Conservation (phyloP, 768 basidiomycete species). For the Grammothele lineata region DNA sequence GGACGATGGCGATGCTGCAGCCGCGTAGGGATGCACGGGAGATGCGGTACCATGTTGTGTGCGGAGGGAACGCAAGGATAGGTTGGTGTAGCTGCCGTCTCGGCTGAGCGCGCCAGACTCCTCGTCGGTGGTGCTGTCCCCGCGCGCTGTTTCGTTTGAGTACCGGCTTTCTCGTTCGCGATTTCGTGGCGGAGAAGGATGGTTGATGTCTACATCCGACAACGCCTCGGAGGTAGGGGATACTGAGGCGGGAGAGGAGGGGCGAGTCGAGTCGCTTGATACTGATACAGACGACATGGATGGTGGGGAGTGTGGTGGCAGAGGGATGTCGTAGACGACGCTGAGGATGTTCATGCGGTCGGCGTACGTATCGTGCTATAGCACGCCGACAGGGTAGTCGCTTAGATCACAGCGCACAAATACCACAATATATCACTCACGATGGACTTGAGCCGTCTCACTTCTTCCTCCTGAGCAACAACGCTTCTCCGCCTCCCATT, state of each 20-base stretch:
- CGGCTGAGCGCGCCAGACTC: constrained; percentile 3
- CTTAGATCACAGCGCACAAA: not conserved
- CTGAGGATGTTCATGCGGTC: constrained; percentile 92
- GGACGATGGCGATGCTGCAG: constrained; percentile 5
- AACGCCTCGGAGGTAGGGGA: constrained; percentile 45
- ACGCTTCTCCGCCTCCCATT: constrained; percentile 69
- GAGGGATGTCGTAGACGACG: constrained; percentile 82
- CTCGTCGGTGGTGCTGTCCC: constrained; percentile 5
- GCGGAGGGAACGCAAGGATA: constrained; percentile 5
- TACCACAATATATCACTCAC: constrained; percentile 42
- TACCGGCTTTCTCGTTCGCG: constrained; percentile 23
- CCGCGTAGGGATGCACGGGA: constrained; percentile 19
- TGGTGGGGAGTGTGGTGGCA: constrained; percentile 62
- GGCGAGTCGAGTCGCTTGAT: constrained; percentile 47
- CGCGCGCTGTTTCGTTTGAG: constrained; percentile 10
- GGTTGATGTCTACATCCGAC: constrained; percentile 29
- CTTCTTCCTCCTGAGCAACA: constrained; percentile 90
- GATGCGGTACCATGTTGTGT: constrained; percentile 4
- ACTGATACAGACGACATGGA: constrained; percentile 39
- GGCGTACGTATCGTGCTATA: constrained; percentile 90
- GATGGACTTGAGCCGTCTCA: constrained; percentile 79
- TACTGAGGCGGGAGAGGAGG: constrained; percentile 44
- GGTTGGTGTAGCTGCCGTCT: constrained; percentile 9
- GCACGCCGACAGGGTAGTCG: not conserved
- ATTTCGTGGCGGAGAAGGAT: constrained; percentile 16